Conservation (phyloP, 208 protist genomes). For the Trypanosoma avium region DNA sequence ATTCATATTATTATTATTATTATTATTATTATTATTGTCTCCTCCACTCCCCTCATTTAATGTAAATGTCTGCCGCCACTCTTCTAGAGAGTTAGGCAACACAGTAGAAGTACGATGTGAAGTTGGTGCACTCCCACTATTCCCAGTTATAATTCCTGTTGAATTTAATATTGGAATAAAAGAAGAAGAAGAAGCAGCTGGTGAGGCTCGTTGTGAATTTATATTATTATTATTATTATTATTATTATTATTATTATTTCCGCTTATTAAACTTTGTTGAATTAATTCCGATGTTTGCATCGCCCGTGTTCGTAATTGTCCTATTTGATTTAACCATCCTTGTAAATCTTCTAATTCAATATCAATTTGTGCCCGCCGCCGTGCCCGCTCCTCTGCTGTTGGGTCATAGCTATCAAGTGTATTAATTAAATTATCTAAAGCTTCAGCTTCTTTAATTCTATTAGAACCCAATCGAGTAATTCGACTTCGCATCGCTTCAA, state of each 20-base stretch:
- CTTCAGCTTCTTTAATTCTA: conserved; percentile 34
- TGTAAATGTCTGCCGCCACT: background rate
- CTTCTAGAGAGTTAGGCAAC: background rate
- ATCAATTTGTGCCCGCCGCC: conserved; percentile 26
- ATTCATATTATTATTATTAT: no score
- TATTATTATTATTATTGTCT: no score
- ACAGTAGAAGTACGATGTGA: background rate
- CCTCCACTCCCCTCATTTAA: background rate
- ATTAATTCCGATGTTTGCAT: conserved; percentile 26
- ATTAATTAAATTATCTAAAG: conserved; percentile 25
- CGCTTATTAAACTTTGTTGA: conserved; percentile 38
- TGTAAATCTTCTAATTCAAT: conserved; percentile 35
- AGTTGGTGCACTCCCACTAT: background rate
- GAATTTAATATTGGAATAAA: no score
- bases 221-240: no score
- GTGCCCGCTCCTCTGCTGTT: conserved; percentile 26
- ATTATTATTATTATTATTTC: conserved; percentile 27
- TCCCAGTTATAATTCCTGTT: no score
- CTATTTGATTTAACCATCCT: conserved; percentile 25
- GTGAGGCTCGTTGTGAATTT: background rate
- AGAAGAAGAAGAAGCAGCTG: background rate
- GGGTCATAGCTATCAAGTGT: conserved; percentile 54
- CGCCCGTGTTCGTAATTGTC: conserved; percentile 20
- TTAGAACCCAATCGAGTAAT: conserved; percentile 35
- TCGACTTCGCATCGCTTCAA: conserved; percentile 41